A percentile compares a stretch with the other conserved stretches of the same genome.
These are phyloP conservation scores for Podospora conica DNA, from an alignment of 495 filamentous ascomycete species.

Conservation along the genomic window DNA sequence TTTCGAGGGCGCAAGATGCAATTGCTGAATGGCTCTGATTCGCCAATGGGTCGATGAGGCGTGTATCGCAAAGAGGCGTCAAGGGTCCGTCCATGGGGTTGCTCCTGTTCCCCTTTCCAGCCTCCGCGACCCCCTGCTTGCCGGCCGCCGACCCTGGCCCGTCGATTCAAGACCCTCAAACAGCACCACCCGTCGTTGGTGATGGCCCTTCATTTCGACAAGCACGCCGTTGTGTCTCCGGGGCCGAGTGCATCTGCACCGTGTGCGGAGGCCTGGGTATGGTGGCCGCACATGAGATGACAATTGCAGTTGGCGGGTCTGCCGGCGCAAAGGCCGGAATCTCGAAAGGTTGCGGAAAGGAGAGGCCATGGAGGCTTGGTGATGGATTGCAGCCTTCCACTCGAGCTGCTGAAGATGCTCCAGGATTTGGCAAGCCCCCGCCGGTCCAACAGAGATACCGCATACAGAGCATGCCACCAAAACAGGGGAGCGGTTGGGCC, in stretches of 20 bases:
- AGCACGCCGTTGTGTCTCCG: neutral
- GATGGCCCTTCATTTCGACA: slow-evolving; percentile 13
- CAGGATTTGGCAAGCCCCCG: too few relatives aligned
- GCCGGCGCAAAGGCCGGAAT: neutral
- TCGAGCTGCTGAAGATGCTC: neutral
- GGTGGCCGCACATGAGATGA: neutral
- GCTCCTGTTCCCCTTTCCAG: slow-evolving; percentile 10
- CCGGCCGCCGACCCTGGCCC: neutral
- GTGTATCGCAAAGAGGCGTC: slow-evolving; percentile 6
- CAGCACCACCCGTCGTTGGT: neutral
- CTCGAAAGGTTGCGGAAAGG: neutral
- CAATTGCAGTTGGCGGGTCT: neutral
- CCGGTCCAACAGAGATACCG: neutral
- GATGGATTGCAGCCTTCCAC: neutral
- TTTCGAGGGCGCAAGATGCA: slow-evolving; percentile 12
- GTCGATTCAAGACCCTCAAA: neutral
- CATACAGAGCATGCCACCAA: neutral
- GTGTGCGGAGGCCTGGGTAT: neutral
- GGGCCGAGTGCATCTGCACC: neutral
- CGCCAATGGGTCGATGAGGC: slow-evolving; percentile 6
- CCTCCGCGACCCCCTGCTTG: slow-evolving; percentile 3
- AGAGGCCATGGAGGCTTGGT: neutral
- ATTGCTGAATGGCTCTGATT: slow-evolving; percentile 9
- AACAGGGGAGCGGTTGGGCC: neutral
- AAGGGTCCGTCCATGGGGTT: neutral